Evolutionary conservation across 257 asterid species (phyloP).

Genomic region (Rubia yunnanensis): DNA sequence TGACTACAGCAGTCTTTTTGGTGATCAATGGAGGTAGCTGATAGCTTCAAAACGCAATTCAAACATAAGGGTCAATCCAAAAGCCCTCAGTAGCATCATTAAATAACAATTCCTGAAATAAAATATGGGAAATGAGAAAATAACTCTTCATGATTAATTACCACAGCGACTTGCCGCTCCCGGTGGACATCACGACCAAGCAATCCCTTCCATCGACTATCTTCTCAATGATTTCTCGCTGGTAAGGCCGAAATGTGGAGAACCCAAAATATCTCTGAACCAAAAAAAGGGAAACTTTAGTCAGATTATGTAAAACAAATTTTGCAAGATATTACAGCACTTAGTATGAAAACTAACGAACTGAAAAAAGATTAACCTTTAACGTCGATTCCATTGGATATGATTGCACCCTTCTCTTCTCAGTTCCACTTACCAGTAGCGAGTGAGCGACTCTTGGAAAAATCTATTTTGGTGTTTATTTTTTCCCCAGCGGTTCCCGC

Average conservation of each 20-base stretch:
- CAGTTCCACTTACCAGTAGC: neutral
- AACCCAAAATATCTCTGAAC: conserved; percentile 77
- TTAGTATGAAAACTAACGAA: neutral
- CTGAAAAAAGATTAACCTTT: conserved; percentile 36
- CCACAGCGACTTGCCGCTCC: conserved; percentile 96
- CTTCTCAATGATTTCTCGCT: conserved; percentile 64
- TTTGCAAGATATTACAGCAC: neutral
- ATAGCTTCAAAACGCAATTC: conserved; percentile 42
- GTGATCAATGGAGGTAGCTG: conserved; percentile 82
- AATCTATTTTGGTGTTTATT: neutral
- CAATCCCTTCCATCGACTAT: conserved; percentile 69
- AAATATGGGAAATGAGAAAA: neutral
- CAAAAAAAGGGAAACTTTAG: neutral
- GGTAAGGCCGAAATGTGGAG: conserved; percentile 80
- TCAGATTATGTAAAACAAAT: neutral
- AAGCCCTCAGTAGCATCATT: neutral
- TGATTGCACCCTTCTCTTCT: too few species aligned
- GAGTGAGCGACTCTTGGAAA: neutral
- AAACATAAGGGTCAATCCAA: neutral
- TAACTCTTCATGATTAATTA: conserved; percentile 12
- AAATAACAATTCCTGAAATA: neutral
- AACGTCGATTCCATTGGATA: conserved; percentile 48
- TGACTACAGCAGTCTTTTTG: conserved; percentile 68
- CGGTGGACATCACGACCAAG: conserved; percentile 90
- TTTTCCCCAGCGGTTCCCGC: conserved; percentile 11